Evolutionary conservation across 2,329 filamentous ascomycete genomes (phyloP).

Genomic region (Epichloe scottii): DNA sequence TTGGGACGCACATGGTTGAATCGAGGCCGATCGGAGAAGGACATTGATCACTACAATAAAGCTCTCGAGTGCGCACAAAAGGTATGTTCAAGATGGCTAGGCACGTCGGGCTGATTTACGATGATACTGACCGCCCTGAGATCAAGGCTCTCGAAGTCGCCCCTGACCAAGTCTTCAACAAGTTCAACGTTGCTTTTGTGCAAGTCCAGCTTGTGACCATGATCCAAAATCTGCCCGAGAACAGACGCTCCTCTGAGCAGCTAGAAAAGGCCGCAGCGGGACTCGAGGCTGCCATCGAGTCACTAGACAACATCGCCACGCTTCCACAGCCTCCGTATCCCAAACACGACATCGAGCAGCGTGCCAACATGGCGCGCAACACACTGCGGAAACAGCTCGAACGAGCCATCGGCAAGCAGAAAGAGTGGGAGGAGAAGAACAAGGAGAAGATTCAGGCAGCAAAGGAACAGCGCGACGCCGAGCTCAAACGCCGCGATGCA

Average conservation of each 20-base stretch:
- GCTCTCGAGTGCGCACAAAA: conserved; percentile 50
- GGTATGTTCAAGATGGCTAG: conserved; percentile 26
- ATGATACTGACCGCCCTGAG: background rate
- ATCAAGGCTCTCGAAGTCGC: conserved; percentile 59
- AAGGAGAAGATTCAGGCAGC: conserved; percentile 77
- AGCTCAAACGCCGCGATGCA: conserved; percentile 67
- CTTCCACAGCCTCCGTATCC: conserved; percentile 71
- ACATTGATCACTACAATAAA: conserved; percentile 43
- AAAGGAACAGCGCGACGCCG: conserved; percentile 65
- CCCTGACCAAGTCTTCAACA: conserved; percentile 77
- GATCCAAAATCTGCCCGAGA: conserved; percentile 62
- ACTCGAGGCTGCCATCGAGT: conserved; percentile 73
- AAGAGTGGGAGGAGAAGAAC: conserved; percentile 87
- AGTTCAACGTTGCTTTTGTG: conserved; percentile 96
- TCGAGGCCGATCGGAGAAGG: conserved; percentile 54
- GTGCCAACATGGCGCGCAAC: conserved; percentile 93
- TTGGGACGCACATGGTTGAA: conserved; percentile 80
- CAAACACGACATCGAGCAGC: conserved; percentile 78
- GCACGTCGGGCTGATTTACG: too few relatives aligned
- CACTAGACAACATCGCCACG: conserved; percentile 49
- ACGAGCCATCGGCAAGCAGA: conserved; percentile 70
- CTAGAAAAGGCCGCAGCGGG: conserved; percentile 69
- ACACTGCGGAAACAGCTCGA: conserved; percentile 89
- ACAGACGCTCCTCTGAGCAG: conserved; percentile 65
- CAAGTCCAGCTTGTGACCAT: conserved; percentile 86